These are phyloP conservation scores for Arthonia radiata DNA, from an alignment of 495 filamentous ascomycete species.

Conservation along the genomic window DNA sequence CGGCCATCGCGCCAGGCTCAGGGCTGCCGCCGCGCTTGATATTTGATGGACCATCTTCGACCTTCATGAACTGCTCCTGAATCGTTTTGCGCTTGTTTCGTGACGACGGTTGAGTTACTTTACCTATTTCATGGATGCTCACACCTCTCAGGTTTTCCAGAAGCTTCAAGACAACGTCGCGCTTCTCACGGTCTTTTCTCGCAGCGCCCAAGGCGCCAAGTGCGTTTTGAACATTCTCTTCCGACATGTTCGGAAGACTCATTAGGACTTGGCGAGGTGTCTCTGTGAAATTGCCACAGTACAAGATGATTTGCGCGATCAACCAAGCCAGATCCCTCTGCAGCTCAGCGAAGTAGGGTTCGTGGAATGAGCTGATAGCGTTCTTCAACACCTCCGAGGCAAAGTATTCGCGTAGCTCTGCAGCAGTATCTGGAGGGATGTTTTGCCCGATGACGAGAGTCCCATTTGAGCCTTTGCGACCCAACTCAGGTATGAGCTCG, in stretches of 20 bases:
- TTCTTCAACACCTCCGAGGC: constrained; percentile 59
- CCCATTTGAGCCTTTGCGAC: background rate
- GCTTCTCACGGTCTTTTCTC: constrained; percentile 39
- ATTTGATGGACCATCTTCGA: too few relatives aligned
- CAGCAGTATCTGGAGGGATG: constrained; percentile 20
- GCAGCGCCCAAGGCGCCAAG: constrained; percentile 27
- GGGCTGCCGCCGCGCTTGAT: too few relatives aligned
- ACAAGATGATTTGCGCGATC: constrained; percentile 60
- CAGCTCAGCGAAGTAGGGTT: constrained; percentile 86
- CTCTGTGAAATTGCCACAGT: constrained; percentile 37
- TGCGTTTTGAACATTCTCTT: constrained; percentile 33
- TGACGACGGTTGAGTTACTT: too few relatives aligned
- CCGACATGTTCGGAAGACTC: constrained; percentile 31
- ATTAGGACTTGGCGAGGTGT: constrained; percentile 32
- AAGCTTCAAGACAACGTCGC: constrained; percentile 66
- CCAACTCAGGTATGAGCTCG: constrained; percentile 58
- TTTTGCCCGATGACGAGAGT: background rate
- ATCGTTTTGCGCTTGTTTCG: too few relatives aligned
- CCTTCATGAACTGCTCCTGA: too few relatives aligned
- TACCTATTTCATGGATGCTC: constrained; percentile 80
- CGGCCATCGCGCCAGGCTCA: too few relatives aligned
- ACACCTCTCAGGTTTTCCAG: constrained; percentile 67
- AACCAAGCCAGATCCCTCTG: constrained; percentile 79
- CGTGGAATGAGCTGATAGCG: constrained; percentile 69
- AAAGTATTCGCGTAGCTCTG: constrained; percentile 76